Evolutionary conservation across 179 eudicot species (phyloP).

Genomic region (Sideroxylon spinosum): DNA sequence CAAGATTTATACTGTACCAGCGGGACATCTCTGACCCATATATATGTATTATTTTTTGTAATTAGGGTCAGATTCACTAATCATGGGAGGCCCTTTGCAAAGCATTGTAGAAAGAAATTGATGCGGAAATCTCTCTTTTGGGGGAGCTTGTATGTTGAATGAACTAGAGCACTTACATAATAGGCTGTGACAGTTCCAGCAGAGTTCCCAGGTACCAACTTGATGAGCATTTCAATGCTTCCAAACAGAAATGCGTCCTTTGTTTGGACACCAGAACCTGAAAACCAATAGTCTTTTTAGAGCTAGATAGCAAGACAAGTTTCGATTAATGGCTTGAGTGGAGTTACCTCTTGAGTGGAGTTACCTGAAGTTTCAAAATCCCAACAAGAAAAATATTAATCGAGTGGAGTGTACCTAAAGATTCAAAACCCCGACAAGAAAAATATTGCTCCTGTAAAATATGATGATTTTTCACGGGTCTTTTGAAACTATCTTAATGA

Average conservation of each 20-base stretch:
- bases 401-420: too few relatives aligned
- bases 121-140: not conserved
- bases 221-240: constrained; percentile 49
- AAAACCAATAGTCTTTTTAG: constrained; percentile 12
- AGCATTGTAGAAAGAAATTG: not conserved
- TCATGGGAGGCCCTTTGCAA: not conserved
- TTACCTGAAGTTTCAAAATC: too few relatives aligned
- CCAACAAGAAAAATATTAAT: too few relatives aligned
- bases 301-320: not conserved
- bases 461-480: too few relatives aligned
- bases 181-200: constrained; percentile 69
- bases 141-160: not conserved
- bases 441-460: too few relatives aligned
- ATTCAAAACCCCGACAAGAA: too few relatives aligned
- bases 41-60: not conserved
- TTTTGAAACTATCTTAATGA: not conserved
- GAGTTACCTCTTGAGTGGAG: too few relatives aligned
- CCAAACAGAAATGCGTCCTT: constrained; percentile 47
- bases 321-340: not conserved
- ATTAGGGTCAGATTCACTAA: constrained; percentile 2
- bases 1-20: too few relatives aligned
- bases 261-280: constrained; percentile 55
- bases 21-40: too few relatives aligned
- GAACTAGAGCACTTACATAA: constrained; percentile 43
- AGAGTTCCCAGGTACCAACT: constrained; percentile 50